Evolutionary conservation across 305 asterid species (phyloP).

Genomic region (Solanum hybrid): DNA sequence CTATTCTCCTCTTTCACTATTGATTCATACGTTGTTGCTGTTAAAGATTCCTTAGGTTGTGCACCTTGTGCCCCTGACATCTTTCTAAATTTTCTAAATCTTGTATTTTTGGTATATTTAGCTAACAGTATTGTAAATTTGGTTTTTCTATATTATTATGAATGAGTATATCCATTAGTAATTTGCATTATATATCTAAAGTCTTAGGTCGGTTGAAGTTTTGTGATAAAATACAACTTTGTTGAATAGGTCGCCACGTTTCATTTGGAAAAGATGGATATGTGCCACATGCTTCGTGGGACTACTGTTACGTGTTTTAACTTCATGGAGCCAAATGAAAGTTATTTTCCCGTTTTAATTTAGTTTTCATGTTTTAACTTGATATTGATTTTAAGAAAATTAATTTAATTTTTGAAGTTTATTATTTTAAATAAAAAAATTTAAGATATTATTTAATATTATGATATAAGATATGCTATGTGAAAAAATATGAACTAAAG

Average conservation of each 20-base stretch:
- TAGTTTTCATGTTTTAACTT: too few relatives aligned
- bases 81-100: neutral
- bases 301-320: neutral
- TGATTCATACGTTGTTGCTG: constrained; percentile 68
- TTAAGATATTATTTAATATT: too few relatives aligned
- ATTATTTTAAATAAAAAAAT: too few relatives aligned
- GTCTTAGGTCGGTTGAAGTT: neutral
- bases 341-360: neutral
- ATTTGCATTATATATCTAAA: too few relatives aligned
- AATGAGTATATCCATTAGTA: too few relatives aligned
- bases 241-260: neutral
- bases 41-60: constrained; percentile 59
- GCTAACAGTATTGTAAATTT: neutral
- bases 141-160: too few relatives aligned
- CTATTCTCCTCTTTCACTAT: constrained; percentile 56
- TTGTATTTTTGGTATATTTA: neutral
- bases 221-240: neutral
- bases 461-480: too few relatives aligned
- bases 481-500: too few relatives aligned
- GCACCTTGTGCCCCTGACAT: constrained; percentile 98
- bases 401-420: too few relatives aligned
- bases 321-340: neutral
- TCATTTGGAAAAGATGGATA: neutral
- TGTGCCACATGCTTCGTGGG: neutral
- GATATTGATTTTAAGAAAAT: too few relatives aligned